phyloP scores from a whole-genome alignment of 1,139 yeast species.

The Kodamaea fungicola region DNA sequence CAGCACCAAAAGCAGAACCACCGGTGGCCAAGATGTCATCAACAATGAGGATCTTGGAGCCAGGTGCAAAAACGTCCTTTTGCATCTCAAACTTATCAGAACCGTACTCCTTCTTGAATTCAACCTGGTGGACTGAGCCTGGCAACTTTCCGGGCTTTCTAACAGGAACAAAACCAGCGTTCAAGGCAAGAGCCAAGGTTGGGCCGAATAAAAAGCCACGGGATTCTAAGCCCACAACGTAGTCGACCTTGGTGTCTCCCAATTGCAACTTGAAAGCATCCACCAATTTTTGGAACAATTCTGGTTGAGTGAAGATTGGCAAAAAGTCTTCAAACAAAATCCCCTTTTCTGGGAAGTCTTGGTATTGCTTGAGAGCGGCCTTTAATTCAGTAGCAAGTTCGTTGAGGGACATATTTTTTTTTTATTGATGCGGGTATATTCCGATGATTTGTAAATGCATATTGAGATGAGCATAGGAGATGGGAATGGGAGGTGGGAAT shows the following conservation, averaged over 20 bases:
- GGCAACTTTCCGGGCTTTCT: slow-evolving; percentile 96
- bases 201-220: slow-evolving; percentile 98
- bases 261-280: slow-evolving; percentile 78
- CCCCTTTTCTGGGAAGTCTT: slow-evolving; percentile 93
- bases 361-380: slow-evolving; percentile 72
- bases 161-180: slow-evolving; percentile 90
- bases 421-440: too few species aligned
- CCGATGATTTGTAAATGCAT: too few species aligned
- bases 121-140: slow-evolving; percentile 71
- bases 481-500: too few species aligned
- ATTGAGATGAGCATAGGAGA: too few species aligned
- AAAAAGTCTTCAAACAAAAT: slow-evolving; percentile 91
- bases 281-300: slow-evolving; percentile 72
- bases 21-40: slow-evolving; percentile 99
- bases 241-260: slow-evolving; percentile 70
- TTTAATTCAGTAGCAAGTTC: slow-evolving; percentile 58
- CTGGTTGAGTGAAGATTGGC: slow-evolving; percentile 86
- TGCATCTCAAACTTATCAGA: slow-evolving; percentile 87
- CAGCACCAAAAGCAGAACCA: slow-evolving; percentile 94
- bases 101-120: slow-evolving; percentile 90
- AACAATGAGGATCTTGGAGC: slow-evolving; percentile 78
- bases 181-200: slow-evolving; percentile 80
- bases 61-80: slow-evolving; percentile 72
- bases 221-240: slow-evolving; percentile 90
- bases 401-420: too few species aligned